Conservation (phyloP, 1,139 yeast genomes). For the Meyerozyma elateridarum region DNA sequence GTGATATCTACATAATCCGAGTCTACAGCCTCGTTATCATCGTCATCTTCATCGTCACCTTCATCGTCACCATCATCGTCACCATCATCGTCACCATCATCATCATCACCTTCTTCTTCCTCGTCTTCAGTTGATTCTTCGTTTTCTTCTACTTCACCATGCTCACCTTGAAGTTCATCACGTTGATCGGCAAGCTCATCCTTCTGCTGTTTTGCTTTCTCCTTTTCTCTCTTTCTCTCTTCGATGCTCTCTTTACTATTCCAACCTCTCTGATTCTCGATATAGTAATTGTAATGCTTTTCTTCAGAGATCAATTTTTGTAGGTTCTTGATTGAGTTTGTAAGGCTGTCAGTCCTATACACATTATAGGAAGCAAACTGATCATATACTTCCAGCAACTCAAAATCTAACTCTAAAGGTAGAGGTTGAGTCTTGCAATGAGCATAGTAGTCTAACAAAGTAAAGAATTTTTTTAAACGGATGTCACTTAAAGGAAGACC, state of each 20-base stretch:
- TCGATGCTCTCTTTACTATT: too few species aligned
- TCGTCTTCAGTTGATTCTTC: conserved; percentile 15
- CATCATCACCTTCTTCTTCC: conserved; percentile 15
- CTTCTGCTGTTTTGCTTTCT: too few species aligned
- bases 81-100: conserved; percentile 16
- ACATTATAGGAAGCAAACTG: conserved; percentile 14
- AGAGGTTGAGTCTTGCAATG: conserved; percentile 60
- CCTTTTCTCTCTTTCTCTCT: too few species aligned
- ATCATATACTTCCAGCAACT: conserved; percentile 42
- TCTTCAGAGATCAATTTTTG: conserved; percentile 24
- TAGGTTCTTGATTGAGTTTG: conserved; percentile 38
- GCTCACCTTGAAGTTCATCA: conserved; percentile 8
- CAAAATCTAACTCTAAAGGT: conserved; percentile 62
- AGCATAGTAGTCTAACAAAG: conserved; percentile 72
- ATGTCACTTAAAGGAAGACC: too few species aligned
- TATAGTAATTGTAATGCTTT: not conserved
- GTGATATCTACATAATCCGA: conserved; percentile 8
- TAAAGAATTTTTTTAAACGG: conserved; percentile 29
- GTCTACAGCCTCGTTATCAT: conserved; percentile 12
- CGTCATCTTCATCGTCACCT: conserved; percentile 9
- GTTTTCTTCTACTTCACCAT: conserved; percentile 12
- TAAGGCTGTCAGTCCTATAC: conserved; percentile 32
- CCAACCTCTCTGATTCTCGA: too few species aligned
- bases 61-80: conserved; percentile 16
- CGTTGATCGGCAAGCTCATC: conserved; percentile 11